These are phyloP conservation scores for Syncephalastrum monosporum DNA, from an alignment of 371 early-diverging fungal genomes.

Conservation along the genomic window DNA sequence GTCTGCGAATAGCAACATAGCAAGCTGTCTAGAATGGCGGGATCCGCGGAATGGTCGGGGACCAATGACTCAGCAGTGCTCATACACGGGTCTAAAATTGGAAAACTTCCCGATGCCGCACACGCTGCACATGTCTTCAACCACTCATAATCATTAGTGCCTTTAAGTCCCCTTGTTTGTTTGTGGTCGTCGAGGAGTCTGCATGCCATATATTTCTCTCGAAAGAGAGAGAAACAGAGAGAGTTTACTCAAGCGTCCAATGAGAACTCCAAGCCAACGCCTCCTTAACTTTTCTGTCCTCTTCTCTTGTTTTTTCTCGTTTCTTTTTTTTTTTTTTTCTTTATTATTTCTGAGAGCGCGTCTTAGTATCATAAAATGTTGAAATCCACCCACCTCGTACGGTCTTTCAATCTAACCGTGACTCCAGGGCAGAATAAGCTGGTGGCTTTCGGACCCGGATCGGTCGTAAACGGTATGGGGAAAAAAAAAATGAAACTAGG, in stretches of 20 bases:
- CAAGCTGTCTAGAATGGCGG: no score
- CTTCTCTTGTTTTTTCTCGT: slow-evolving; percentile 6
- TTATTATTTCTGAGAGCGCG: neutral
- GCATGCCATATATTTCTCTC: no score
- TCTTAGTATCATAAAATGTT: no score
- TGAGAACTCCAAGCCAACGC: no score
- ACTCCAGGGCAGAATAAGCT: slow-evolving; percentile 29
- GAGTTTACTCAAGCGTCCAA: no score
- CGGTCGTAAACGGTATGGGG: slow-evolving; percentile 39
- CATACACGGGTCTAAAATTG: neutral
- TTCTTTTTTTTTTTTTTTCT: slow-evolving; percentile 4
- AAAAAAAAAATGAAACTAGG: neutral
- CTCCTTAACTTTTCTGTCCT: neutral
- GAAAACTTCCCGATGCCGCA: slow-evolving; percentile 2
- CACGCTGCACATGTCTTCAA: neutral
- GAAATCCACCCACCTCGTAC: slow-evolving; percentile 16
- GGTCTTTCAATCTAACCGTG: slow-evolving; percentile 24
- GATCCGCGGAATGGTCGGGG: no score
- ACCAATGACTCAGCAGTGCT: neutral
- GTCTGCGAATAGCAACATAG: no score
- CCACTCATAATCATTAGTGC: slow-evolving; percentile 5
- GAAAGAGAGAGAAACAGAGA: no score
- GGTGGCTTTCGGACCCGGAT: slow-evolving; percentile 46
- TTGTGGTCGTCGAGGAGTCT: no score
- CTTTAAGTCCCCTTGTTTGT: neutral